Evolutionary conservation across 257 asterid genomes (phyloP), one percentile per base, ranked within the genome.

Genomic region (Fraxinus quadrangulata): DNA sequence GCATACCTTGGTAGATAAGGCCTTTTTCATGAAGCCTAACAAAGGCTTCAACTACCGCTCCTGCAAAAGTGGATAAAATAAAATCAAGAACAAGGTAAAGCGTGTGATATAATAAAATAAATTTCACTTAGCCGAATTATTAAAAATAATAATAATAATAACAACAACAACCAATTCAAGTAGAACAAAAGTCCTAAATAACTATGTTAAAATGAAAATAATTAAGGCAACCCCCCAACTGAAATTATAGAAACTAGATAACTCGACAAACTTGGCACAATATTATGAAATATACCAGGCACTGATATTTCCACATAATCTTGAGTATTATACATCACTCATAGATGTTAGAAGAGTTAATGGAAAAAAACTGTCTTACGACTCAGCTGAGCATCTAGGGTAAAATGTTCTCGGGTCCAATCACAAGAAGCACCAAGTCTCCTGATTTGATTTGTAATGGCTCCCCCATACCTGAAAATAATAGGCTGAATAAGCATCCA

Each of bases 381-480:
- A 86, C 96, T 96, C 89, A 96, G 98, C 87, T 90, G 97, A 81
- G 88, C 85, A 85, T 96, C 99, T 28, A 96, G 91, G 71, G 99
- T 96, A 78, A 96, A 96, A 77, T 82, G 88, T 85, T 96, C 96
- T 89, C 98, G 89, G 81, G 91, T 87, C 98, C 99, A 96, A 83
- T 93, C 99, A 88, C 99, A 96, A 72, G 99, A 96, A 83, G 99
- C 99, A 68, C 99, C 99, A 68, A 96, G 99, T 85, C 98, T 96
- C 88, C 85, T 93, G 85, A 96, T 93, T 86, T 96, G 99, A 85
- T 92, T 91, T 77, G 98, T 89, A 70, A 96, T 96, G 82, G 97
- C 89, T 85, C 98, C 97, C 14, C 99, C 99, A 85, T 93, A 96
- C 94, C 99, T 96, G 80, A 77, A 84, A 74, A 77, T 83, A 77